Percentiles rank a stretch among this genome's conserved stretches.
These are phyloP conservation scores for Citrus unshiu DNA, from an alignment of 345 rosid genomes.

Conservation along the genomic window DNA sequence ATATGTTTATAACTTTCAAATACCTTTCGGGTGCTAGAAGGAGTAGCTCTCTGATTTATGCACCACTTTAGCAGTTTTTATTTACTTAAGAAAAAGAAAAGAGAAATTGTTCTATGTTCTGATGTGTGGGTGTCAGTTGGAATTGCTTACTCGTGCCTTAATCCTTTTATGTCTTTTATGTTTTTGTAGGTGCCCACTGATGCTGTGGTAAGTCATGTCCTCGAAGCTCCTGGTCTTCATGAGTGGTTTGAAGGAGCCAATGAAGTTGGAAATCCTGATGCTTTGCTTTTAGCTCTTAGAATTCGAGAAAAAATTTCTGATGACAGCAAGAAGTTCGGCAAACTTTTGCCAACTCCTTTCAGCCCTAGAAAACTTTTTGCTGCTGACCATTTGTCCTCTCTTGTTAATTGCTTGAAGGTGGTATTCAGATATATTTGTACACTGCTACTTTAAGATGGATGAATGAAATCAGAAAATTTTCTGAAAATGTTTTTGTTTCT, in stretches of 20 bases:
- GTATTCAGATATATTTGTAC: not conserved
- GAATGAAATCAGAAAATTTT: not conserved
- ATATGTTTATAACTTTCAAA: not conserved
- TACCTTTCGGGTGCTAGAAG: not conserved
- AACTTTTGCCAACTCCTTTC: conserved; percentile 79
- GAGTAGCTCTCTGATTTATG: not conserved
- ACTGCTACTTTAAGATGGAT: not conserved
- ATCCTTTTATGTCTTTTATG: not conserved
- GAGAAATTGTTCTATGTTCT: not conserved
- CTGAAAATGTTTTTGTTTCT: conserved; percentile 6
- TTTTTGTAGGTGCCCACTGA: conserved; percentile 62
- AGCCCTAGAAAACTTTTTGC: conserved; percentile 63
- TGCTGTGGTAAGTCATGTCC: conserved; percentile 54
- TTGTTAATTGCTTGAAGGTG: conserved; percentile 84
- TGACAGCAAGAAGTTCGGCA: conserved; percentile 42
- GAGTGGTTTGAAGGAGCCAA: conserved; percentile 77
- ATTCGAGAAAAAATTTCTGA: conserved; percentile 52
- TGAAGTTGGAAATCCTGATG: conserved; percentile 85
- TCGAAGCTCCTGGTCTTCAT: conserved; percentile 62
- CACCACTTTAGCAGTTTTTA: not conserved
- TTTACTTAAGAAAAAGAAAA: not conserved
- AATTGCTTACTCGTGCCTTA: not conserved
- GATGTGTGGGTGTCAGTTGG: not conserved
- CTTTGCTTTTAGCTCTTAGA: conserved; percentile 82
- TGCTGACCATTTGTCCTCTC: conserved; percentile 60